Conservation (phyloP, 306 rosid species). For the Lupinus albus region DNA sequence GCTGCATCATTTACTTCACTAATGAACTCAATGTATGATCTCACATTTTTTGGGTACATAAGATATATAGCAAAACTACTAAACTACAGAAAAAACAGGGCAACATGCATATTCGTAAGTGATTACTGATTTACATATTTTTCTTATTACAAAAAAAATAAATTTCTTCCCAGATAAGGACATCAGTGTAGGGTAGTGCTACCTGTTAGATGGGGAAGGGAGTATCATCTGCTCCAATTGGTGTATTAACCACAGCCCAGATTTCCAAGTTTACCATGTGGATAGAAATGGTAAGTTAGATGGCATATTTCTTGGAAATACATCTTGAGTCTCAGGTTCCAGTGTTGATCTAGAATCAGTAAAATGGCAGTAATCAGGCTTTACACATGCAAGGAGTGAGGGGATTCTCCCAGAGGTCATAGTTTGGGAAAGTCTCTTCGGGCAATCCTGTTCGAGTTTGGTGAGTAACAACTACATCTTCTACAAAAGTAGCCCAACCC, state of each 20-base stretch:
- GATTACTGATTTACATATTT: constrained; percentile 55
- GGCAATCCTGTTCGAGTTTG: constrained; percentile 91
- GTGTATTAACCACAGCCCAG: constrained; percentile 27
- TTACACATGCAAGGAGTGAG: constrained; percentile 98
- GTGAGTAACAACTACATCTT: constrained; percentile 64
- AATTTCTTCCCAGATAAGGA: constrained; percentile 40
- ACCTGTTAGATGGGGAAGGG: constrained; percentile 42
- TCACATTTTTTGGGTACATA: background rate
- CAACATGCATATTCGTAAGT: constrained; percentile 41
- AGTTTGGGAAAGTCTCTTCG: constrained; percentile 91
- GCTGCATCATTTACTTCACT: background rate
- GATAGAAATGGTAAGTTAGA: constrained; percentile 34
- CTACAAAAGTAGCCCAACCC: too few species aligned
- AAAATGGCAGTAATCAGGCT: constrained; percentile 56
- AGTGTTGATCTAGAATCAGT: constrained; percentile 19
- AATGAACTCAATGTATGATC: background rate
- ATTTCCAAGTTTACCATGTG: constrained; percentile 26
- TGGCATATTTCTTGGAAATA: constrained; percentile 39
- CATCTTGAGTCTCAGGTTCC: constrained; percentile 29
- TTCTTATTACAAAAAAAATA: constrained; percentile 47
- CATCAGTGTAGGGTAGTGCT: constrained; percentile 33
- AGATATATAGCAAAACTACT: background rate
- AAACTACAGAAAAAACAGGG: constrained; percentile 21
- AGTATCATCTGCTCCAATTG: constrained; percentile 34
- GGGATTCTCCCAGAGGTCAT: constrained; percentile 97